Conservation (phyloP, 2,329 filamentous ascomycete species). For the Trichoderma brevicompactum region DNA sequence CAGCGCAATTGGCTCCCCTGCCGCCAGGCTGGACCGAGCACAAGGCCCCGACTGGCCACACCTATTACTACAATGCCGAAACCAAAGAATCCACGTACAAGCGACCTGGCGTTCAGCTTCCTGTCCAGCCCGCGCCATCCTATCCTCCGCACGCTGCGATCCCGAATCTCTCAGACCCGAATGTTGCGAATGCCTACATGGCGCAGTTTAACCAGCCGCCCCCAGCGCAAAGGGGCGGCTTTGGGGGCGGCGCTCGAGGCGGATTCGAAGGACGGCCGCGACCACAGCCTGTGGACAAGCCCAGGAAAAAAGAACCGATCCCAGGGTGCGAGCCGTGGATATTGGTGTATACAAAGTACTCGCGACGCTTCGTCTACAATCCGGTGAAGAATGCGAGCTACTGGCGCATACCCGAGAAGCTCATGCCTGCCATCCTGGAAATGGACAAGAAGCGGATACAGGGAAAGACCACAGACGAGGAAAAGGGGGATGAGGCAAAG, state of each 20-base stretch:
- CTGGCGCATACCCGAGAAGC: conserved; percentile 90
- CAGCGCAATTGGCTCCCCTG: conserved; percentile 59
- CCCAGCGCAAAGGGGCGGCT: conserved; percentile 39
- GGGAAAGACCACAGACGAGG: conserved; percentile 51
- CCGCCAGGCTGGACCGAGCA: conserved; percentile 91
- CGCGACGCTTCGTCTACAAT: conserved; percentile 89
- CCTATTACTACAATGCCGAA: conserved; percentile 82
- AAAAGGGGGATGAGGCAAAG: neutral
- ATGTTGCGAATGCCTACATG: conserved; percentile 64
- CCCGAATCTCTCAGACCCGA: conserved; percentile 56
- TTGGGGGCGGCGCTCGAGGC: conserved; percentile 45
- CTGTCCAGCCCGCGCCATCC: conserved; percentile 38
- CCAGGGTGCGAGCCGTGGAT: conserved; percentile 86
- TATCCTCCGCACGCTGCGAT: conserved; percentile 38
- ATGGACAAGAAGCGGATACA: conserved; percentile 74
- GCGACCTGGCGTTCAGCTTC: conserved; percentile 59
- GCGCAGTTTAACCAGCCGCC: conserved; percentile 55
- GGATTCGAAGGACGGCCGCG: conserved; percentile 63
- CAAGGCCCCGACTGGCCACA: conserved; percentile 83
- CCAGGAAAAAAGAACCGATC: conserved; percentile 77
- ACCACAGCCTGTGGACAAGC: conserved; percentile 76
- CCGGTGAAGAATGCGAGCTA: conserved; percentile 83
- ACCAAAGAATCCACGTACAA: conserved; percentile 89
- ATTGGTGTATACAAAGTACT: conserved; percentile 89
- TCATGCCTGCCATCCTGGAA: conserved; percentile 76